Conservation (phyloP, 108 stramenopile genomes). For the Cyclotella choctawhatcheeana region DNA sequence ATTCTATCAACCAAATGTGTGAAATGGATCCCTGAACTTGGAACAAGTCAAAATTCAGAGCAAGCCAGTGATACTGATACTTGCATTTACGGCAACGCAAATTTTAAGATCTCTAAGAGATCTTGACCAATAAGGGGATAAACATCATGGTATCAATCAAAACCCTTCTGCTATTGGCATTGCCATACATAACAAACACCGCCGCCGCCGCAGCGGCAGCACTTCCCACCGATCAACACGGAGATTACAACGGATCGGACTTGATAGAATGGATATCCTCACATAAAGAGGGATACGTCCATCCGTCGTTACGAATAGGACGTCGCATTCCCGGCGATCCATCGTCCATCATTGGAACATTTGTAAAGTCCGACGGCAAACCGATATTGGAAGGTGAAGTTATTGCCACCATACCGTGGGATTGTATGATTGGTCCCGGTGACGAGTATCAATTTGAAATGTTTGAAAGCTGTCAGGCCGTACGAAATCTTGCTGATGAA, state of each 20-base stretch:
- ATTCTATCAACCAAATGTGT: no score
- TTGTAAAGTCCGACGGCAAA: constrained; percentile 24
- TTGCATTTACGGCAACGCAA: no score
- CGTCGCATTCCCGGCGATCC: constrained; percentile 43
- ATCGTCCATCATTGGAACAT: constrained; percentile 35
- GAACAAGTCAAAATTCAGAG: no score
- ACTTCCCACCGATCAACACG: constrained; percentile 47
- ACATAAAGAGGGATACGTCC: constrained; percentile 36
- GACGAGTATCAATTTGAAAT: constrained; percentile 17
- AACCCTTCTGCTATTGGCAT: no score
- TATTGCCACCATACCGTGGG: constrained; percentile 49
- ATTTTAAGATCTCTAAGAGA: no score
- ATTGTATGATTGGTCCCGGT: constrained; percentile 41
- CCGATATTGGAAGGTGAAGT: constrained; percentile 42
- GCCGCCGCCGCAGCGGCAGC: neutral
- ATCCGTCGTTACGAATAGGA: constrained; percentile 45
- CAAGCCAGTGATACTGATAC: no score
- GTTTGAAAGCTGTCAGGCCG: constrained; percentile 33
- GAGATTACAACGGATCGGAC: constrained; percentile 49
- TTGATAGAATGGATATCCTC: constrained; percentile 46
- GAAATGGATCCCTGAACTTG: no score
- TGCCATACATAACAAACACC: no score
- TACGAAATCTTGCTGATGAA: constrained; percentile 43
- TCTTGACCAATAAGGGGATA: no score
- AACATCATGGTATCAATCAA: no score